Evolutionary conservation across 345 rosid genomes (phyloP), one percentile per base, ranked within the genome.

Genomic region (Theobroma cacao): DNA sequence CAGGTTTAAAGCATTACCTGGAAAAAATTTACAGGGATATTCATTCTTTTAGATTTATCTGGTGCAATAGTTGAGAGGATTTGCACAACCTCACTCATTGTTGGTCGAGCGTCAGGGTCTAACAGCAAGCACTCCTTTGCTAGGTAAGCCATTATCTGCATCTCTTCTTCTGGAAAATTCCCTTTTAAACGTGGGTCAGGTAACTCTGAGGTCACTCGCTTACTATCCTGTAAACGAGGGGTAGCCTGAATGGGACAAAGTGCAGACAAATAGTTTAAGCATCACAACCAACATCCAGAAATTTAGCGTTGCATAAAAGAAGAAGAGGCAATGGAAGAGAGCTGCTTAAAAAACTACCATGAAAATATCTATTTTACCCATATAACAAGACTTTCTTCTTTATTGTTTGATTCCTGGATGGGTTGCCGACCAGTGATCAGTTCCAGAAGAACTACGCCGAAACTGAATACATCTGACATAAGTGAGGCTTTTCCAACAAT

Each of bases 391-490:
- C 99, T 96, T 86, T 94, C 97, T 86, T 91, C 94, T 87, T 89
- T 92, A 82, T 84, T 85, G 55, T 85, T 85, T 0, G 89, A 83
- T 82, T 86, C 87, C 12, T 88, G 97, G 82, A 94, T 92, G 9
- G 99, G 97, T 75, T 89, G 90, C 60, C 91, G 89, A 56, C 99
- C 99, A 1, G 97, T 94, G 77, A 96, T 89, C 75, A 96, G 92
- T 89, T 96, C 98, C 58, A 96, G 94, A 66, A 96, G 89, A 78
- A 96, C 99, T 41, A 96, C 99, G 58, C 99, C 99, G 2, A 94
- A 94, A 84, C 99, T 96, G 81, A 96, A 96, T 78, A 96, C 99
- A 80, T 96, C 99, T 18, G 99, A 92, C 92, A 94, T 96, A 4
- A 84, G 89, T 24, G 98, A 96, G 70, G 99, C 97, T 79, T 97